A percentile compares a stretch with the other conserved stretches of the same genome.
These are phyloP conservation scores for Maudiozyma turicensis DNA, from an alignment of 805 yeast genomes.

Conservation along the genomic window DNA sequence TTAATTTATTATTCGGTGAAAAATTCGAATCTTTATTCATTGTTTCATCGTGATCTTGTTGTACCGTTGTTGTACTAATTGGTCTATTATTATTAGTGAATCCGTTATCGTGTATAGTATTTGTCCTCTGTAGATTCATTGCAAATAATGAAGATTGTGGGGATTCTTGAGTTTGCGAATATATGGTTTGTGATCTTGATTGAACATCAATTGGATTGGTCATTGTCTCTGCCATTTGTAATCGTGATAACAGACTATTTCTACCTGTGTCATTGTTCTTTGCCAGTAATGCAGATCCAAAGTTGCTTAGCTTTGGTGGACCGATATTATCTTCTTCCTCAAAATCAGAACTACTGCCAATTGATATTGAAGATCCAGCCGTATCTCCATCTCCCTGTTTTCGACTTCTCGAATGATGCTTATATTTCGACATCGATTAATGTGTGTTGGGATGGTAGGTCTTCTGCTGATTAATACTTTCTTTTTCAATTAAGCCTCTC, in stretches of 20 bases:
- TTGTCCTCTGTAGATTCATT: conserved; percentile 1
- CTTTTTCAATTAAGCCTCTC: no score
- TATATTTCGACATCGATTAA: conserved; percentile 6
- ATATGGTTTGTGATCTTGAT: not conserved
- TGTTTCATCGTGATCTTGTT: not conserved
- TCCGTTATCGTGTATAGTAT: conserved; percentile 1
- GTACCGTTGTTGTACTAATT: conserved; percentile 20
- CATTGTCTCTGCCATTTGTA: conserved; percentile 1
- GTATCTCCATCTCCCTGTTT: not conserved
- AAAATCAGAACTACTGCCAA: conserved; percentile 6
- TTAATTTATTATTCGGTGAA: conserved; percentile 7
- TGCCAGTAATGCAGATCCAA: conserved; percentile 25
- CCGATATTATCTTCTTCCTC: conserved; percentile 17
- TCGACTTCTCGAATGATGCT: conserved; percentile 6
- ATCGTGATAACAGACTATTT: conserved; percentile 1
- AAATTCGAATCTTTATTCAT: not conserved
- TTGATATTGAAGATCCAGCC: not conserved
- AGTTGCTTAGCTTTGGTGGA: conserved; percentile 25
- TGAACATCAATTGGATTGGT: not conserved
- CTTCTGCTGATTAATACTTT: no score
- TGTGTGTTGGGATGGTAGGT: no score
- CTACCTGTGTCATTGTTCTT: conserved; percentile 1
- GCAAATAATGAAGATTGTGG: conserved; percentile 20
- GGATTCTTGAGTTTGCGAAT: not conserved
- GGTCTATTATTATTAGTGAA: conserved; percentile 10